Base-by-base conservation (phyloP, 768 basidiomycete species). In the Lepiota subincarnata region DNA sequence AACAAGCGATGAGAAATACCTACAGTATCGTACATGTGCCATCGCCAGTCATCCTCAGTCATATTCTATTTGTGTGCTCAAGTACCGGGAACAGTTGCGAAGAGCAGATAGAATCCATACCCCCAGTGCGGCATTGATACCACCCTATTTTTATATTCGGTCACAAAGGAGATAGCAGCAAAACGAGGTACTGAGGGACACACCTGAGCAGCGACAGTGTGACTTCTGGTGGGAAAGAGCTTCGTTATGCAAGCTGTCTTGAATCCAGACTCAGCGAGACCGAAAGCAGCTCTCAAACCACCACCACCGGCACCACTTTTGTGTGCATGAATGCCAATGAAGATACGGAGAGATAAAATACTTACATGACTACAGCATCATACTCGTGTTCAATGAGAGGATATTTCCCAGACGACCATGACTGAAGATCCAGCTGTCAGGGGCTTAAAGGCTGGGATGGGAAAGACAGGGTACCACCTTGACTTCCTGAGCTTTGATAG, bases 231-330 rank as follows among this genome's bases (percentile, higher is more conserved):
- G 6, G 97, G 97, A 79, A 98, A 98, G 14, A 99, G 81, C 73
- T 98, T 98, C 60, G 96, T 98, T 70, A 98, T 98, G 68, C 97
- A 99, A 16, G 97, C 97, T 13, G 97, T 98, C 67, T 98, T 98
- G 73, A 98, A 89, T 50, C 97, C 97, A 58, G 92, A 92, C 72
- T 98, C 95, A 55, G 97, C 97, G 38, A 98, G 83, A 74, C 97
- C 95, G 69, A 99, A 99, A 18, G 96, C 96, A 39, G 96, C 97
- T 71, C 97, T 84, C 62, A 99, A 81, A 73, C 97, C 97, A 45
- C 97, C 97, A 71, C 97, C 97, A 60, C 97, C 97, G 22, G 97
- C 96, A 66, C 95, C 96, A 59, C 93, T 96, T 57, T 18, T 57
- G 36, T 28, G 16, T 11, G 12, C 38, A 58, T 36, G 31, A 31